Evolutionary conservation across 306 rosid genomes (phyloP), one percentile per base, ranked within the genome.

Genomic region (Boehmeria nivea): DNA sequence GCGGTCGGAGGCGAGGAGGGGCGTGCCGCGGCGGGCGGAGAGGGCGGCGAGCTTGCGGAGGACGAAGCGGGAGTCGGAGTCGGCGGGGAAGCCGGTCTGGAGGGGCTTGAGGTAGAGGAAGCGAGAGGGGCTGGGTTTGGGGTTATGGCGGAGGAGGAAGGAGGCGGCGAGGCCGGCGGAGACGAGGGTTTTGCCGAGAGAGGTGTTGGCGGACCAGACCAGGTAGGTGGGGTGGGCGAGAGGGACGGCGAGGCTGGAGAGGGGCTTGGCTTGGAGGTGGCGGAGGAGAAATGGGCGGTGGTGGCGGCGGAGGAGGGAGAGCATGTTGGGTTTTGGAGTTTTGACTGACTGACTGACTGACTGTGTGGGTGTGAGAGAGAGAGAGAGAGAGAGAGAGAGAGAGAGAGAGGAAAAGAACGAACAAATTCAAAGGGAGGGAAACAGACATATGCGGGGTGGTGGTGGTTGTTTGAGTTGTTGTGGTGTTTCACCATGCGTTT

Each of bases 161-260:
- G 89, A 73, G 49, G 89, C 76, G 14, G 94, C 96, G 57, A 91
- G 53, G 65, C 98, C 98, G 20, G 96, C 43, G 68, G 98, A 91
- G 64, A 91, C 87, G 23, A 91, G 88, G 79, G 98, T 82, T 80
- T 91, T 91, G 24, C 98, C 98, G 20, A 91, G 81, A 37, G 79
- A 81, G 61, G 98, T 91, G 70, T 87, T 91, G 65, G 98, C 76
- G 43, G 87, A 91, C 91, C 98, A 87, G 0, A 91, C 64, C 54
- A 75, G 70, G 75, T 80, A 91, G 69, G 84, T 87, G 17, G 98
- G 98, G 66, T 76, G 73, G 57, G 91, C 69, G 44, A 84, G 86
- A 1, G 91, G 83, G 23, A 90, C 67, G 52, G 74, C 48, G 9
- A 73, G 65, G 2, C 76, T 8, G 51, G 83, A 50, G 47, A 67